Evolutionary conservation across 2,329 filamentous ascomycete species (phyloP).

Genomic region (Pestalotiopsis sp.): DNA sequence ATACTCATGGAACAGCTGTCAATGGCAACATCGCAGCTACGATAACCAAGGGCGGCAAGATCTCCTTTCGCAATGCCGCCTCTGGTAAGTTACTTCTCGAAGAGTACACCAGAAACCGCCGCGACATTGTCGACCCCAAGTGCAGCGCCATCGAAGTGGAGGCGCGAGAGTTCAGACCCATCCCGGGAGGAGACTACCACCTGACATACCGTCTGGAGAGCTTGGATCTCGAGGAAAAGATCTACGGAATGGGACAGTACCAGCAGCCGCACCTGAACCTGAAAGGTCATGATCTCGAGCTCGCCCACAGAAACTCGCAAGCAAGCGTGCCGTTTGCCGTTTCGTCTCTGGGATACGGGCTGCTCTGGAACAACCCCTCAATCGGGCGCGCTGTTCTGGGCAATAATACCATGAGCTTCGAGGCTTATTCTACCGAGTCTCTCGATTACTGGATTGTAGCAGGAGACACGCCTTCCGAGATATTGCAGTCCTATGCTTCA

Average conservation of each 20-base stretch:
- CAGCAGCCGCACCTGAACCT: conserved; percentile 66
- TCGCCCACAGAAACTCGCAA: conserved; percentile 69
- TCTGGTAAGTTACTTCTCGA: conserved; percentile 48
- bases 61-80: conserved; percentile 47
- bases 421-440: conserved; percentile 58
- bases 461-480: conserved; percentile 56
- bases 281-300: conserved; percentile 64
- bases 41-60: conserved; percentile 50
- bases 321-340: conserved; percentile 66
- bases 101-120: conserved; percentile 54
- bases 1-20: conserved; percentile 38
- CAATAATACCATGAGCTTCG: conserved; percentile 63
- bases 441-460: conserved; percentile 70
- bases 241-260: conserved; percentile 73
- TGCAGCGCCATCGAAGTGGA: conserved; percentile 59
- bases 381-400: conserved; percentile 64
- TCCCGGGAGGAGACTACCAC: conserved; percentile 55
- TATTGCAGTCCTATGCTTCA: conserved; percentile 57
- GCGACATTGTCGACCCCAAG: conserved; percentile 58
- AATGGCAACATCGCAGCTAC: conserved; percentile 53
- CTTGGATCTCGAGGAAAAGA: conserved; percentile 55
- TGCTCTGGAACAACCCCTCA: conserved; percentile 69
- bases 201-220: conserved; percentile 62
- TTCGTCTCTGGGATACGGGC: conserved; percentile 62
- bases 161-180: conserved; percentile 60